Base-by-base conservation (phyloP, 208 protist species). In the Phytomonas francai region DNA sequence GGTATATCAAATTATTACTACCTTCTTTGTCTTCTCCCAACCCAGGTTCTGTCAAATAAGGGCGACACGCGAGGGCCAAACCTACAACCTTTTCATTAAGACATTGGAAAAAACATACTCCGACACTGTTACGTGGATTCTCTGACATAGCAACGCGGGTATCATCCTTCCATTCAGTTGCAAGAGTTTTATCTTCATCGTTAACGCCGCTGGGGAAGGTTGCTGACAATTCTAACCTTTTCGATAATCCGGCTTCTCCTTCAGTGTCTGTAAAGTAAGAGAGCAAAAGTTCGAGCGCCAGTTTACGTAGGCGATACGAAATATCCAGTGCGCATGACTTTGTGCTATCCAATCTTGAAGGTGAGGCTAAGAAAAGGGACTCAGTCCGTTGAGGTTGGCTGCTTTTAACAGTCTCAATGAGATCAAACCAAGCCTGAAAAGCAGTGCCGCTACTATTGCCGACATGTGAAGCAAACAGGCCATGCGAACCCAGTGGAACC, bases 361-460 rank as follows among this genome's bases (percentile, higher is more conserved):
- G 7, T 12, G 12, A 19, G 39, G 9, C 4, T 49, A 49, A 22
- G 39, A 49, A 49, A 9, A 19, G 14, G 39, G 39, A 19, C 39
- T 49, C 39, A 49, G 39, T 49, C 39, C 16, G 39, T 19, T 49
- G 39, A 49, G 39, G 39, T 49, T 49, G 39, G 16, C 9, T 49
- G 39, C 12, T 49, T 12, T 49, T 49, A 49, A 49, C 14, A 19
- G 39, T 19, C 12, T 49, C 39, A 49, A 49, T 49, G 14, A 49
- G 39, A 49, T 49, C 39, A 49, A 49, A 49, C 39, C 39, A 49
- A 49, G 39, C 12, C 39, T 49, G 39, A 12, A 49, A 49, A 49
- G 39, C 39, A 12, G 39, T 49, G 60, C 45, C 33, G 42, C 49
- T 45, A 2, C 29, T 54, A 63, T 45, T 65, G 45, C 27, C 58